Percentiles rank a stretch among this genome's conserved stretches.
phyloP scores from a whole-genome alignment of 371 early-diverging fungal species.

The Batkoa obscura region DNA sequence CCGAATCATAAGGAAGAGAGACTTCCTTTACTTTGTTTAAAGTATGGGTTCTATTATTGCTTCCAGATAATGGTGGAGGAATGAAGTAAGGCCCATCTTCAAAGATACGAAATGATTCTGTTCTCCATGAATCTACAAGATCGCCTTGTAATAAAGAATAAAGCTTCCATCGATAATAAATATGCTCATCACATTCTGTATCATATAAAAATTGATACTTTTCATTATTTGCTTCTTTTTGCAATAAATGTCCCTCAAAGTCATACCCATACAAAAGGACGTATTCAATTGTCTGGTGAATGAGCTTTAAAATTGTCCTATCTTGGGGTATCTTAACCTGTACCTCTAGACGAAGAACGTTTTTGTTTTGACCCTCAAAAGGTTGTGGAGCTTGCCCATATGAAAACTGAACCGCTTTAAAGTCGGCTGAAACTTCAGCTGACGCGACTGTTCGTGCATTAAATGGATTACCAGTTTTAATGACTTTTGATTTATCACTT shows the following conservation, averaged over 20 bases:
- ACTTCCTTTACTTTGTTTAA: too few relatives aligned
- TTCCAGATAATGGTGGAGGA: slow-evolving; percentile 35
- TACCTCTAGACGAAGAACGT: slow-evolving; percentile 26
- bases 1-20: too few relatives aligned
- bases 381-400: slow-evolving; percentile 7
- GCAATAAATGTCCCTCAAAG: slow-evolving; percentile 60
- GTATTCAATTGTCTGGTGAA: slow-evolving; percentile 76
- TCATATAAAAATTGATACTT: slow-evolving; percentile 52
- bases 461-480: slow-evolving; percentile 39
- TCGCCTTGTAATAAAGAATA: slow-evolving; percentile 83
- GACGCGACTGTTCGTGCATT: slow-evolving; percentile 26
- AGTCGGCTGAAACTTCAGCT: neutral
- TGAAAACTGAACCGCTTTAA: neutral
- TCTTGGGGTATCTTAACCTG: slow-evolving; percentile 43
- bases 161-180: slow-evolving; percentile 83
- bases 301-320: slow-evolving; percentile 27
- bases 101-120: slow-evolving; percentile 73
- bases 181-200: slow-evolving; percentile 51
- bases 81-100: slow-evolving; percentile 68
- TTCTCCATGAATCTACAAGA: slow-evolving; percentile 42
- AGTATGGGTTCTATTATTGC: slow-evolving; percentile 19
- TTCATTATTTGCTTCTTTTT: slow-evolving; percentile 37
- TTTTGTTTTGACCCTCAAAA: neutral
- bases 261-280: slow-evolving; percentile 48
- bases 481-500: neutral